Percentiles rank a stretch among this genome's conserved stretches.
These are phyloP conservation scores for Rostrohypoxylon terebratum DNA, from an alignment of 495 filamentous ascomycete species.

Conservation along the genomic window DNA sequence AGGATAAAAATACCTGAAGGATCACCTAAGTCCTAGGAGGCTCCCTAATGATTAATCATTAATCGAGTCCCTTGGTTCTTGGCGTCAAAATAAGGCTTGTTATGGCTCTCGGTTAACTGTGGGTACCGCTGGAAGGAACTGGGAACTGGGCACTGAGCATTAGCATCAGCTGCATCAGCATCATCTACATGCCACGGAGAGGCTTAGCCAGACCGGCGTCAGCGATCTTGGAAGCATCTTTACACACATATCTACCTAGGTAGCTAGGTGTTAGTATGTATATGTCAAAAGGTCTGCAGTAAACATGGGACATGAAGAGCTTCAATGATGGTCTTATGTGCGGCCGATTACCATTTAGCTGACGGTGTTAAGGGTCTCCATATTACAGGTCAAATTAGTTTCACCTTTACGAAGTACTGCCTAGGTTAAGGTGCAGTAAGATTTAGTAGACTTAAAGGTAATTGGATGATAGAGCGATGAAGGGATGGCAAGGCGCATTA, in stretches of 20 bases:
- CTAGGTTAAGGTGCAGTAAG: neutral
- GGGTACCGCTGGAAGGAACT: slow-evolving; percentile 4
- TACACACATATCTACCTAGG: neutral
- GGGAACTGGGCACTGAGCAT: neutral
- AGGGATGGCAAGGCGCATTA: slow-evolving; percentile 12
- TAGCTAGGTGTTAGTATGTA: neutral
- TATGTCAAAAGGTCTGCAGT: slow-evolving; percentile 16
- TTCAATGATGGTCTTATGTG: slow-evolving; percentile 26
- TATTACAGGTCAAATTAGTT: slow-evolving; percentile 19
- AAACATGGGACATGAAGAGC: slow-evolving; percentile 22
- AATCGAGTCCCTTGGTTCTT: slow-evolving; percentile 9
- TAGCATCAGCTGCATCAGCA: slow-evolving; percentile 4
- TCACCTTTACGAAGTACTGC: slow-evolving; percentile 33
- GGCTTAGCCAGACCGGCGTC: slow-evolving; percentile 2
- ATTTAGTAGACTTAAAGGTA: neutral
- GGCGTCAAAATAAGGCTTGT: slow-evolving; percentile 11
- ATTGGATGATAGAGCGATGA: slow-evolving; percentile 4
- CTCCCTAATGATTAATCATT: neutral
- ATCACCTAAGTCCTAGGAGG: neutral
- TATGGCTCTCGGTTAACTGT: slow-evolving; percentile 34
- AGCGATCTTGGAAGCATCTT: slow-evolving; percentile 14
- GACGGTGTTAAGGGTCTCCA: slow-evolving; percentile 12
- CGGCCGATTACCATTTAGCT: slow-evolving; percentile 3
- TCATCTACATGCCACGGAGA: slow-evolving; percentile 6
- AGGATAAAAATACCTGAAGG: slow-evolving; percentile 38